Percentiles rank a stretch among this genome's conserved stretches.
Evolutionary conservation across 2,329 filamentous ascomycete species (phyloP).

Genomic region (Stylonectria norvegica): DNA sequence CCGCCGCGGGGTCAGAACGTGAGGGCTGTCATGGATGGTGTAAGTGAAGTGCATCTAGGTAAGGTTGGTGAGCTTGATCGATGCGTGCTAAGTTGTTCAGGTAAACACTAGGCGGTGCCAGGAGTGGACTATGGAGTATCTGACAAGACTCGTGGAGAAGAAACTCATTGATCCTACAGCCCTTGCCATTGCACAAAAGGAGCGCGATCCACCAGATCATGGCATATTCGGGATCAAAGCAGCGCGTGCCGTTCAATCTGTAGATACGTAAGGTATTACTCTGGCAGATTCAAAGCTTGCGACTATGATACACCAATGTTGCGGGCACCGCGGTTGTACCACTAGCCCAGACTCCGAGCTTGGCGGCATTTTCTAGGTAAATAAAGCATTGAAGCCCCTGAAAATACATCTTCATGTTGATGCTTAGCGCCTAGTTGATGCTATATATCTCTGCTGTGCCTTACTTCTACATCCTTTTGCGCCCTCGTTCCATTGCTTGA

Average conservation of each 20-base stretch:
- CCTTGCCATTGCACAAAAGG: constrained; percentile 1
- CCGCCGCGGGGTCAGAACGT: background rate
- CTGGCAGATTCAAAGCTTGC: no score
- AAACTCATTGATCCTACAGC: constrained; percentile 1
- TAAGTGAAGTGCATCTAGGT: background rate
- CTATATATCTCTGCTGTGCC: no score
- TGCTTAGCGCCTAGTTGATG: no score
- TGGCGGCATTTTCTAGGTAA: no score
- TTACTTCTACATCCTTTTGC: background rate
- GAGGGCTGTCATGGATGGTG: background rate
- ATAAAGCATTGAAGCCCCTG: no score
- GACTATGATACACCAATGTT: no score
- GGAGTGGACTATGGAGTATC: constrained; percentile 9
- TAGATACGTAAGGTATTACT: no score
- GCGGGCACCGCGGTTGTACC: no score
- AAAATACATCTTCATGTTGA: no score
- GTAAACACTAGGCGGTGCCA: constrained; percentile 8
- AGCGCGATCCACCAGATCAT: constrained; percentile 6
- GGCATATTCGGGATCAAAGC: constrained; percentile 8
- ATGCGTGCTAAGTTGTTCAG: background rate
- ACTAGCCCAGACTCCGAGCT: no score
- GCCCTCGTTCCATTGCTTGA: background rate
- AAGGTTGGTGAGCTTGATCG: background rate
- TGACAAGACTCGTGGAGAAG: background rate
- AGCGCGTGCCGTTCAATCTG: no score